Conservation (phyloP, 768 basidiomycete species). For the Mycena olivaceomarginata region DNA sequence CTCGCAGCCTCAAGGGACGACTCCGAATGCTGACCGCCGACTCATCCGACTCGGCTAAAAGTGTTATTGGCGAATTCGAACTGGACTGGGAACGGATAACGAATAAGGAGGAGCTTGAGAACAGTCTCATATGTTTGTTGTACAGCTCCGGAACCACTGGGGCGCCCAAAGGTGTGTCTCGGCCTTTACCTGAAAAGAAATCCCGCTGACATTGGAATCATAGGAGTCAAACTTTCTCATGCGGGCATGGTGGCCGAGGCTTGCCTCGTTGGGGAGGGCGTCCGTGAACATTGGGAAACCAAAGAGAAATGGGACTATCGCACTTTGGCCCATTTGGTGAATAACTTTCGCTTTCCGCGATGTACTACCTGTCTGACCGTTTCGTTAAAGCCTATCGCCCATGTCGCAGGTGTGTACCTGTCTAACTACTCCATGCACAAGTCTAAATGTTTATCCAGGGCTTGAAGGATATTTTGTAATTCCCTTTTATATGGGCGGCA, state of each 20-base stretch:
- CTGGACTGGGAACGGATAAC: conserved; percentile 39
- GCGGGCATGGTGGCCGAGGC: conserved; percentile 25
- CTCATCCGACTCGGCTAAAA: conserved; percentile 7
- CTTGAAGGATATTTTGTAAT: no score
- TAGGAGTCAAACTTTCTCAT: conserved; percentile 37
- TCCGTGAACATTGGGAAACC: conserved; percentile 23
- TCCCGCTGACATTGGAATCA: background rate
- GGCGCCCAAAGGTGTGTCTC: conserved; percentile 30
- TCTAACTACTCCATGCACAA: no score
- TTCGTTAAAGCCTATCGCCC: no score
- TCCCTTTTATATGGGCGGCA: no score
- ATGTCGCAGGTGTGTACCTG: no score
- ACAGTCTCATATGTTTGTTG: conserved; percentile 35
- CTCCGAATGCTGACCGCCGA: conserved; percentile 19
- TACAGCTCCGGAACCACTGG: conserved; percentile 39
- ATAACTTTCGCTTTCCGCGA: no score
- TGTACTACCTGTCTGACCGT: no score
- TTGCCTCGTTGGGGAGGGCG: background rate
- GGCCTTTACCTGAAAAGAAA: background rate
- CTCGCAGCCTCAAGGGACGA: conserved; percentile 18
- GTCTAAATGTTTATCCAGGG: no score
- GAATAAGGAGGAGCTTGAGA: conserved; percentile 26
- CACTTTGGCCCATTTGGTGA: conserved; percentile 26
- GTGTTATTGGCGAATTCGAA: conserved; percentile 29
- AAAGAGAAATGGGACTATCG: conserved; percentile 30